Evolutionary conservation across 2,329 filamentous ascomycete species (phyloP), one percentile per base, ranked within the genome.

Genomic region (Atkinsonella hypoxylon): DNA sequence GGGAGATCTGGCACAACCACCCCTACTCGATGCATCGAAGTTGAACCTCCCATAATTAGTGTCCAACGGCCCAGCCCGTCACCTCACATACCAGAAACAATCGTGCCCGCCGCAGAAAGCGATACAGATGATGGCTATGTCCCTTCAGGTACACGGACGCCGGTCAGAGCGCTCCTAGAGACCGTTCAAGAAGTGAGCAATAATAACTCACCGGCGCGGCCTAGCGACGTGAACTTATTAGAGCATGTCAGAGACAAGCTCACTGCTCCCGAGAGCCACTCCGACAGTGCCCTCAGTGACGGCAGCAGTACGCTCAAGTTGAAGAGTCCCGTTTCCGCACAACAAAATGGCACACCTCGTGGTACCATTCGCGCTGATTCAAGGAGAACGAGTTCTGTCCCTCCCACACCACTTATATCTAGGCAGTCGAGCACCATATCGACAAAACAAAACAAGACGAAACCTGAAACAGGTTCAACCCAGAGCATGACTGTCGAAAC

Each of bases 401-500:
- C 77, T n/a, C 74, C 77, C 13, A 74, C 82, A 2, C 71, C 65
- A 54, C 71, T 72, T 65, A 82, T 67, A 63, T 83, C 62, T 61
- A 81, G 66, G 72, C 87, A 85, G 54, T 88, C 87, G 9, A 82
- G 77, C 53, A 63, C 69, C 58, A 67, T 77, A 54, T 81, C 82
- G 47, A 78, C 85, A 36, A 83, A 83, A 54, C 77, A 87, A 50
- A 70, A 74, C 51, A 87, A 89, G 62, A 75, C 79, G 34, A 88
- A 90, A 63, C 72, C 79, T 30, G 87, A 95, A 63, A 40, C 51
- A 15, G 83, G 82, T n/a, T 85, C 87, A 36, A 78, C 83, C 51
- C 82, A 85, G 62, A 93, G 88, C 60, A 96, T 98, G 89, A 97
- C 89, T 10, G 91, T 97, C 13, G 93, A 98, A 70, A 96, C 93